These are phyloP conservation scores for Picochlorum costavermella DNA, from an alignment of 139 green algal genomes.

Conservation along the genomic window DNA sequence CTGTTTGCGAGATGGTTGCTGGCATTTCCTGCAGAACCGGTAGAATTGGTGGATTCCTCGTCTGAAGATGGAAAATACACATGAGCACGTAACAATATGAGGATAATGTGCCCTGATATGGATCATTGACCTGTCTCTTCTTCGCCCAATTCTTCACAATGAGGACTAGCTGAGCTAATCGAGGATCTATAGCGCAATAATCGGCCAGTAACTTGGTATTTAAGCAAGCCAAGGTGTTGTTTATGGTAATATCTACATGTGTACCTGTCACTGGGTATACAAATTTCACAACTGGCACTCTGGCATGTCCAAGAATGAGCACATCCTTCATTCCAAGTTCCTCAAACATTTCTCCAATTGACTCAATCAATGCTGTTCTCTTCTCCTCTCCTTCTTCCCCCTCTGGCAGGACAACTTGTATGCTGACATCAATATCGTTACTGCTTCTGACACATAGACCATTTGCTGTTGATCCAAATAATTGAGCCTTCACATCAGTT, in stretches of 20 bases:
- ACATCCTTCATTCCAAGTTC: conserved; percentile 50
- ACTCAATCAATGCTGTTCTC: conserved; percentile 44
- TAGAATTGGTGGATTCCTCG: conserved; percentile 65
- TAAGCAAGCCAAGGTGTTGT: conserved; percentile 79
- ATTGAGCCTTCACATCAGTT: conserved; percentile 36
- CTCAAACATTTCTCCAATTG: conserved; percentile 45
- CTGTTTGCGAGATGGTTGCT: conserved; percentile 25
- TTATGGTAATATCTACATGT: conserved; percentile 67
- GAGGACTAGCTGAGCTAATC: conserved; percentile 60
- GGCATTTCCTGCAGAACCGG: conserved; percentile 66
- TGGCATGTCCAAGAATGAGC: conserved; percentile 52
- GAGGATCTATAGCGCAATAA: conserved; percentile 67
- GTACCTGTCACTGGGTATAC: conserved; percentile 31
- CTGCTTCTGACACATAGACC: conserved; percentile 50
- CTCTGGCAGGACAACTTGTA: conserved; percentile 38
- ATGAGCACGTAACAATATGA: conserved; percentile 90
- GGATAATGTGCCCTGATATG: conserved; percentile 82
- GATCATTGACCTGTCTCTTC: conserved; percentile 69
- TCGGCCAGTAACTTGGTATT: conserved; percentile 78
- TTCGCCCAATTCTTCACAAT: conserved; percentile 93
- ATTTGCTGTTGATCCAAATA: conserved; percentile 66
- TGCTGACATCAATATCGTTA: conserved; percentile 74
- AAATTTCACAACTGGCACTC: conserved; percentile 85
- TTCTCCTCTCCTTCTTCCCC: conserved; percentile 10
- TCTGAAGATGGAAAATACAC: conserved; percentile 78